These are phyloP conservation scores for Leccinum rimulosum DNA, from an alignment of 768 basidiomycete species.

Conservation along the genomic window DNA sequence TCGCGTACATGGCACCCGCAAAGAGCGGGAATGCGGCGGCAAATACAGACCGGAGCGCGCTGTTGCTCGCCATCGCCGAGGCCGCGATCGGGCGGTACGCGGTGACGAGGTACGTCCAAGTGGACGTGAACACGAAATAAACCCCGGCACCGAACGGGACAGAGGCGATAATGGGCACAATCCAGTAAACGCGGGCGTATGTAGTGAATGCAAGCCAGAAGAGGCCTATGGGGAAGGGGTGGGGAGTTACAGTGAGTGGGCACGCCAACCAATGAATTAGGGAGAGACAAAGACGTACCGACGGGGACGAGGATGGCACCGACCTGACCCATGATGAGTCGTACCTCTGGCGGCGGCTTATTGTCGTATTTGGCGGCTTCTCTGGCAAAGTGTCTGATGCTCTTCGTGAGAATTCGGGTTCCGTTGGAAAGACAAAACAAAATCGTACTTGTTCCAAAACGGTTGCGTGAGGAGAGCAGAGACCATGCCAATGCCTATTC, in stretches of 20 bases:
- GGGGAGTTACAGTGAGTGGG: neutral
- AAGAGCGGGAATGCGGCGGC: slow-evolving; percentile 54
- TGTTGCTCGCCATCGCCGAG: slow-evolving; percentile 69
- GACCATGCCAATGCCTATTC: slow-evolving; percentile 49
- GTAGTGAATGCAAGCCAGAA: slow-evolving; percentile 59
- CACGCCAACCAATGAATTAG: neutral
- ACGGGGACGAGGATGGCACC: slow-evolving; percentile 68
- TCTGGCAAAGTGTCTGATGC: slow-evolving; percentile 35
- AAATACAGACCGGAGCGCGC: slow-evolving; percentile 45
- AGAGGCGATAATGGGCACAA: slow-evolving; percentile 44
- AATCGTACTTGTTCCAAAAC: slow-evolving; percentile 41
- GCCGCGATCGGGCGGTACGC: slow-evolving; percentile 51
- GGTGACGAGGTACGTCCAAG: slow-evolving; percentile 58
- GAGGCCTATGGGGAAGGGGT: slow-evolving; percentile 29
- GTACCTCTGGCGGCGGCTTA: slow-evolving; percentile 60
- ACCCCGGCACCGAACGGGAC: slow-evolving; percentile 53
- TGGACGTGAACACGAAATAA: slow-evolving; percentile 64
- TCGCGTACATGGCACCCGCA: slow-evolving; percentile 47
- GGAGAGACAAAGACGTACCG: slow-evolving; percentile 33
- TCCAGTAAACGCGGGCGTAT: slow-evolving; percentile 45
- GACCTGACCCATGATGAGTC: slow-evolving; percentile 62
- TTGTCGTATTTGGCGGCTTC: slow-evolving; percentile 40
- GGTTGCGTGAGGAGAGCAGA: slow-evolving; percentile 37
- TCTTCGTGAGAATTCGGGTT: neutral
- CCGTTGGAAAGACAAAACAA: neutral